These are phyloP conservation scores for Hymenoscyphus linearis DNA, from an alignment of 2,329 filamentous ascomycete genomes.

Conservation along the genomic window DNA sequence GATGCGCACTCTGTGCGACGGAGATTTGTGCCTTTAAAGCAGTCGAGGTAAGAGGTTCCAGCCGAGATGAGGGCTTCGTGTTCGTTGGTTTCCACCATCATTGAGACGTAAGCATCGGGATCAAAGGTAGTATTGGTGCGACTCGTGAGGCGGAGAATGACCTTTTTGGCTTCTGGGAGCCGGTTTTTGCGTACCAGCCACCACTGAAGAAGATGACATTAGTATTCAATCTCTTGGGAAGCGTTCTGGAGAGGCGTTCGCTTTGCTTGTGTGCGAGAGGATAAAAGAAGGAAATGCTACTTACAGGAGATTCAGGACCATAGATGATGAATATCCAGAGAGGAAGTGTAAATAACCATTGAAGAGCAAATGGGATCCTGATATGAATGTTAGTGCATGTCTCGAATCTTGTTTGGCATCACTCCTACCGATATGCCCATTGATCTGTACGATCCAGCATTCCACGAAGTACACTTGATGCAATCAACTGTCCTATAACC, in stretches of 20 bases:
- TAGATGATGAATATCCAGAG: slow-evolving; percentile 40
- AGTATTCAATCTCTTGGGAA: neutral
- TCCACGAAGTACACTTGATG: slow-evolving; percentile 41
- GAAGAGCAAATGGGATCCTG: slow-evolving; percentile 42
- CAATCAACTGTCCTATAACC: slow-evolving; percentile 44
- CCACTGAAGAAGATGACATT: slow-evolving; percentile 28
- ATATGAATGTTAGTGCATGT: neutral
- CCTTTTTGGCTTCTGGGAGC: slow-evolving; percentile 39
- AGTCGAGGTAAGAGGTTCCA: slow-evolving; percentile 45
- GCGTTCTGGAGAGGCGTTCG: neutral
- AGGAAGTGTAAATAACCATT: slow-evolving; percentile 45
- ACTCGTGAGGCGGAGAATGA: slow-evolving; percentile 39
- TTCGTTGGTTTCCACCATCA: slow-evolving; percentile 51
- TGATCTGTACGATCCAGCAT: slow-evolving; percentile 38
- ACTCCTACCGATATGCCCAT: slow-evolving; percentile 40
- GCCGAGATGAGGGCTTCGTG: slow-evolving; percentile 41
- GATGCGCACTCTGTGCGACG: slow-evolving; percentile 49
- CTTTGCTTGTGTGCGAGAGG: neutral
- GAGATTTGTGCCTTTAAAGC: slow-evolving; percentile 43
- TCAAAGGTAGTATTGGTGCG: slow-evolving; percentile 24
- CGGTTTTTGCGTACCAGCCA: slow-evolving; percentile 40
- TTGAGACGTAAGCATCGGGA: slow-evolving; percentile 34
- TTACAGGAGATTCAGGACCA: slow-evolving; percentile 41
- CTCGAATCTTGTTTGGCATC: neutral
- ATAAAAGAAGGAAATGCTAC: neutral